Percentiles rank a stretch among this genome's conserved stretches.
Conservation (phyloP, 1,284 basidiomycete genomes). For the Retiboletus flavoniger region DNA sequence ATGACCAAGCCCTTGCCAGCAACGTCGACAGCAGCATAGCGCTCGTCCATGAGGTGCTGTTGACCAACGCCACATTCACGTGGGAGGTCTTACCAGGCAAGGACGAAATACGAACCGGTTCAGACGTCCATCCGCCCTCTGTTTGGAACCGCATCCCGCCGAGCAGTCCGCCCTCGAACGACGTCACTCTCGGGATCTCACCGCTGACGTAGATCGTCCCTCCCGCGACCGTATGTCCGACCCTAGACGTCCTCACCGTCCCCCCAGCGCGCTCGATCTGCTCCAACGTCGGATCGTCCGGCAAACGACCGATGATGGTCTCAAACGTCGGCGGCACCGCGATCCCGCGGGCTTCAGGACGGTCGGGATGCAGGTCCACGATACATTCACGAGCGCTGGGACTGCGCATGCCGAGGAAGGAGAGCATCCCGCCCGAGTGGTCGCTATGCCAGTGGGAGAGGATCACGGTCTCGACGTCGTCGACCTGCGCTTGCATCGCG, state of each 20-base stretch:
- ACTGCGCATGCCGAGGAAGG: constrained; percentile 52
- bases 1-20: constrained; percentile 76
- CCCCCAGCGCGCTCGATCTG: constrained; percentile 59
- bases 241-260: constrained; percentile 50
- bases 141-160: constrained; percentile 67
- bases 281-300: constrained; percentile 69
- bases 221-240: constrained; percentile 62
- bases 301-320: constrained; percentile 58
- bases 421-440: constrained; percentile 73
- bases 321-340: constrained; percentile 58
- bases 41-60: constrained; percentile 78
- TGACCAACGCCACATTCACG: not conserved
- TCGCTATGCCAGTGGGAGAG: constrained; percentile 85
- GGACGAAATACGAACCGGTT: constrained; percentile 48
- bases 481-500: constrained; percentile 56
- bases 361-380: constrained; percentile 74
- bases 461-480: constrained; percentile 60
- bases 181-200: constrained; percentile 69
- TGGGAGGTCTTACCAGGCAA: not conserved
- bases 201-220: constrained; percentile 73
- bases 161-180: constrained; percentile 65
- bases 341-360: constrained; percentile 73
- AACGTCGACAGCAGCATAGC: constrained; percentile 75
- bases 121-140: constrained; percentile 55
- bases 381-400: constrained; percentile 38